Base-by-base conservation (phyloP, 176 grass and related monocot species). In the Raddia guianensis region DNA sequence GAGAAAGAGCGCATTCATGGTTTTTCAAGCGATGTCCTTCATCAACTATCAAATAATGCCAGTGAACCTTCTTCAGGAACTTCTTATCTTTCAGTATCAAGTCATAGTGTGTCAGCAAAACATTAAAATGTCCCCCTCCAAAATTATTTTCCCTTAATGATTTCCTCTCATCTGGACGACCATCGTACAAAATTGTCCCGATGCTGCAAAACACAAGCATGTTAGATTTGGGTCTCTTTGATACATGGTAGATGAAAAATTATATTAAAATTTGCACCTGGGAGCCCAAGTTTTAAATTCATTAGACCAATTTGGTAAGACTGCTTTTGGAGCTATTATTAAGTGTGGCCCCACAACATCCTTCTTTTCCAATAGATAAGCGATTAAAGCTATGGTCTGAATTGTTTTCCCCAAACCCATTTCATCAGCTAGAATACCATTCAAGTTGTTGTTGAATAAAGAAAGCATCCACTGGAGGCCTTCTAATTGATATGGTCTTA, bases 401-500 rank as follows among this genome's bases (percentile, higher is more conserved):
- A 99, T 99, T 84, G 96, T 99, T 91, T 99, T 99, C 69, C 96
- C 96, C 52, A 99, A 86, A 86, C 96, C 96, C 96, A 99, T 99
- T 95, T 99, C 96, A 90, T 99, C 96, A 77, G 96, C 96, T 52
- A 99, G 86, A 76, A 99, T 99, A 59, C 96, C 96, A 89, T 99
- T 99, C 83, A 99, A 74, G 86, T 99, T 99, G 73, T 99, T 99
- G 80, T 99, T 99, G 77, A 95, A 99, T 74, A 99, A 78, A 54
- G 96, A 99, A 78, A 99, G 96, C 96, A 99, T 99, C 96, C 96
- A 99, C 61, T 99, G 96, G 76, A 99, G 92, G 57, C 96, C 96
- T 88, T 99, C 96, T 77, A 99, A 42, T 74, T 99, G 96, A 90
- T 99, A 99, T 75, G 88, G 52, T 75, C 96, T 91, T 66, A 99